Conservation (phyloP, 495 filamentous ascomycete species). For the Podospora australis region DNA sequence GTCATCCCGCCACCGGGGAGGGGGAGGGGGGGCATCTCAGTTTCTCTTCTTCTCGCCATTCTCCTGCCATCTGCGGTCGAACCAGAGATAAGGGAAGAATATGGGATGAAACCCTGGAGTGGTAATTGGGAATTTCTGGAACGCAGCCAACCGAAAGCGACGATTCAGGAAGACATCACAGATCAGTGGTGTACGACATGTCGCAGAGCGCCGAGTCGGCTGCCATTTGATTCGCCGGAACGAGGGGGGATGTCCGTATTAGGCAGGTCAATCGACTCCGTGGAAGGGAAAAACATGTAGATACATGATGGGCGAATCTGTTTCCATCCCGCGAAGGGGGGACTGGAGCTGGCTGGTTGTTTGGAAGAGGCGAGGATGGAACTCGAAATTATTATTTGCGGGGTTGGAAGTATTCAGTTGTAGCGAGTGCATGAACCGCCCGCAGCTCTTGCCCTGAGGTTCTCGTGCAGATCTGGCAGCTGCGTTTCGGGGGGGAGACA, state of each 20-base stretch:
- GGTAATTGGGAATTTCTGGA: not conserved
- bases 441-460: too few species aligned
- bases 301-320: too few species aligned
- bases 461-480: too few species aligned
- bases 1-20: too few species aligned
- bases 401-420: too few species aligned
- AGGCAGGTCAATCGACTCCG: conserved; percentile 12
- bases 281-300: not conserved
- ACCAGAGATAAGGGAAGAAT: conserved; percentile 9
- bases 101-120: conserved; percentile 2
- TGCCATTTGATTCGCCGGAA: conserved; percentile 13
- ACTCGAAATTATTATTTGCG: too few species aligned
- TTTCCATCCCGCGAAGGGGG: too few species aligned
- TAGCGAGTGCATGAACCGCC: too few species aligned
- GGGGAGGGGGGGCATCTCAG: not conserved
- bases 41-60: not conserved
- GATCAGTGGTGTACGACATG: not conserved
- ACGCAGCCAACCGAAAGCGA: not conserved
- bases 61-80: conserved; percentile 7
- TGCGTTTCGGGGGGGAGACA: too few species aligned
- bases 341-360: not conserved
- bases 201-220: not conserved
- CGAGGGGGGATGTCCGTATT: conserved; percentile 2
- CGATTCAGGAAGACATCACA: too few species aligned
- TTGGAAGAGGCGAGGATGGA: too few species aligned